Evolutionary conservation across 805 yeast genomes (phyloP).

Genomic region (Yamadazyma laniorum): DNA sequence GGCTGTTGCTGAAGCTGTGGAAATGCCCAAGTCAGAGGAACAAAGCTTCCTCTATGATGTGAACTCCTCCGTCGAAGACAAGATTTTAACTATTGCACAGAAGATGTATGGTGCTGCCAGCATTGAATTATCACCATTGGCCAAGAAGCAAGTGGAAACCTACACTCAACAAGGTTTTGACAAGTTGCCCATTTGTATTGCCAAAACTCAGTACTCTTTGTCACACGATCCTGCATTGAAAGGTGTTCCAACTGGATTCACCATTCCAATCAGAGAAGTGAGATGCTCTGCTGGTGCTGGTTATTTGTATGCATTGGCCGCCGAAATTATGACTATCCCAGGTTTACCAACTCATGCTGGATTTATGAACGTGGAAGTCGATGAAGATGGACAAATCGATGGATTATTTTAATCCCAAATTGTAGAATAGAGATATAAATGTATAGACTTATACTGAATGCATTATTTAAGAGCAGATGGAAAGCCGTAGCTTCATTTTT

Average conservation of each 20-base stretch:
- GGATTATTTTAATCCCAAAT: conserved; percentile 64
- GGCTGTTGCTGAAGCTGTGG: conserved; percentile 74
- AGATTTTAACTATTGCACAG: conserved; percentile 73
- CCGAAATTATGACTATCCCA: conserved; percentile 95
- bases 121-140: conserved; percentile 79
- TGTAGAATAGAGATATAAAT: conserved; percentile 5
- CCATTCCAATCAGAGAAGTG: conserved; percentile 90
- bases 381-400: conserved; percentile 86
- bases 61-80: conserved; percentile 72
- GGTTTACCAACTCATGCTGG: conserved; percentile 96
- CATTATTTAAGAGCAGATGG: neutral
- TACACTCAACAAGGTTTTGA: conserved; percentile 88
- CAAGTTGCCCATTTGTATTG: conserved; percentile 91
- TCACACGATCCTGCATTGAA: conserved; percentile 91
- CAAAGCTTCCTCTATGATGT: conserved; percentile 66
- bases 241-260: conserved; percentile 94
- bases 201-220: conserved; percentile 94
- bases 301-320: conserved; percentile 92
- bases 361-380: conserved; percentile 94
- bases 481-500: neutral
- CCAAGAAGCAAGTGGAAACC: conserved; percentile 74
- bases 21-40: conserved; percentile 35
- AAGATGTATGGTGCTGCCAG: conserved; percentile 92
- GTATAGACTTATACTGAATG: neutral
- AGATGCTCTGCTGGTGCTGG: conserved; percentile 97